Percentiles rank a stretch among this genome's conserved stretches.
These are phyloP conservation scores for Colletotrichum gigasporum DNA, from an alignment of 2,329 filamentous ascomycete genomes.

Conservation along the genomic window DNA sequence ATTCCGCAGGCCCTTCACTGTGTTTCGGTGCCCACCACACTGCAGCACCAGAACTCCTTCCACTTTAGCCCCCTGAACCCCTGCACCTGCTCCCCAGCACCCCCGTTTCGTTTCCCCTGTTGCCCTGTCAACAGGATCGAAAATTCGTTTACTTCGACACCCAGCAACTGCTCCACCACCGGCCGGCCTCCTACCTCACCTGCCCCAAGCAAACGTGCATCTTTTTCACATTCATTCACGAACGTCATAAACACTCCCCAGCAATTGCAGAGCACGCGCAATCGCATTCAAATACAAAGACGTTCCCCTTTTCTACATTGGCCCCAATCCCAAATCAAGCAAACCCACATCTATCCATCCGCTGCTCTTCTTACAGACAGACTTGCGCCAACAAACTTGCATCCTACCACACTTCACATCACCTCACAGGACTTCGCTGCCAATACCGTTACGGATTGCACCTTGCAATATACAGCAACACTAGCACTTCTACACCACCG, in stretches of 20 bases:
- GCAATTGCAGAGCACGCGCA: slow-evolving; percentile 9
- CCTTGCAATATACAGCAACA: neutral
- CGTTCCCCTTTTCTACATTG: slow-evolving; percentile 20
- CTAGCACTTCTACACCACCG: neutral
- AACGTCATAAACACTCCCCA: slow-evolving; percentile 31
- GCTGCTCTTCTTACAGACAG: neutral
- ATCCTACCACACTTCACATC: neutral
- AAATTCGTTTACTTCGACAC: slow-evolving; percentile 33
- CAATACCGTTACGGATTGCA: neutral
- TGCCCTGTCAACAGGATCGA: slow-evolving; percentile 30
- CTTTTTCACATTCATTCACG: slow-evolving; percentile 32
- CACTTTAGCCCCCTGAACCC: slow-evolving; percentile 26
- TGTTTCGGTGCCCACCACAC: no score
- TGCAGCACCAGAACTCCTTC: slow-evolving; percentile 13
- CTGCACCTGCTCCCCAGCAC: slow-evolving; percentile 9
- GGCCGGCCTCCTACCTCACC: neutral
- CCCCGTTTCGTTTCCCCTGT: slow-evolving; percentile 24
- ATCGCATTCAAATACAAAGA: slow-evolving; percentile 30
- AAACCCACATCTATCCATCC: slow-evolving; percentile 9
- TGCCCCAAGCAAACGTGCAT: slow-evolving; percentile 7
- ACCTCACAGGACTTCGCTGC: neutral
- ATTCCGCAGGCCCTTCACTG: no score
- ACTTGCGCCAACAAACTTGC: neutral
- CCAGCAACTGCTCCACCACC: slow-evolving; percentile 27
- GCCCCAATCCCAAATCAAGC: slow-evolving; percentile 2